Conservation (phyloP, 2,329 filamentous ascomycete species). For the Cercospora zeina region DNA sequence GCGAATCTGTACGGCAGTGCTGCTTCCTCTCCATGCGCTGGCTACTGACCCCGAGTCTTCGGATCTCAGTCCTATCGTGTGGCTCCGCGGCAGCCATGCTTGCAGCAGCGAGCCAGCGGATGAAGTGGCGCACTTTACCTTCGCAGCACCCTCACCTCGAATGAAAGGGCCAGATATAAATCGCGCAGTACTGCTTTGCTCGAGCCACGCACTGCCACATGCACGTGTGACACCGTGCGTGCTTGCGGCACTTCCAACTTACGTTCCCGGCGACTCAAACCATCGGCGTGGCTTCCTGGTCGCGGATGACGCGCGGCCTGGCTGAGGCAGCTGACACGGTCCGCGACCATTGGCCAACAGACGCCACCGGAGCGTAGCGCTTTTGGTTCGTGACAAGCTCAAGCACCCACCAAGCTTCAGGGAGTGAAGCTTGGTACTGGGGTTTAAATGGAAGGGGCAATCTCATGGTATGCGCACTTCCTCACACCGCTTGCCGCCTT, state of each 20-base stretch:
- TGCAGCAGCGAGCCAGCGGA: background rate
- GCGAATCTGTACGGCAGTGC: background rate
- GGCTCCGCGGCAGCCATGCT: constrained; percentile 1
- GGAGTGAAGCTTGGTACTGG: background rate
- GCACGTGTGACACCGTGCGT: background rate
- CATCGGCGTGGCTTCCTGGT: background rate
- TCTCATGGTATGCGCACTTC: background rate
- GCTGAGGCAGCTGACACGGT: constrained; percentile 2
- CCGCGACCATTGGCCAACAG: background rate
- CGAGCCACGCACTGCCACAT: constrained; percentile 13
- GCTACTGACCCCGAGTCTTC: constrained; percentile 6
- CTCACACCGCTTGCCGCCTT: background rate
- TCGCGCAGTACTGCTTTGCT: background rate
- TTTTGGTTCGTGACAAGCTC: background rate
- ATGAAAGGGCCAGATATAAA: background rate
- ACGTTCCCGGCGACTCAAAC: background rate
- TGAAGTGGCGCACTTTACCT: background rate
- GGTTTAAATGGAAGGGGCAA: background rate
- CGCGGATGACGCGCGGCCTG: background rate
- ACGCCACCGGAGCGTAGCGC: background rate
- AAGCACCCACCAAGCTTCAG: background rate
- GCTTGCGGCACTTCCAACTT: background rate
- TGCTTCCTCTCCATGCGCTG: background rate
- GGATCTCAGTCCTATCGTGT: background rate
- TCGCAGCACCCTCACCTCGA: background rate